These are phyloP conservation scores for Penicillium coprophilum DNA, from an alignment of 495 filamentous ascomycete genomes.

Conservation along the genomic window DNA sequence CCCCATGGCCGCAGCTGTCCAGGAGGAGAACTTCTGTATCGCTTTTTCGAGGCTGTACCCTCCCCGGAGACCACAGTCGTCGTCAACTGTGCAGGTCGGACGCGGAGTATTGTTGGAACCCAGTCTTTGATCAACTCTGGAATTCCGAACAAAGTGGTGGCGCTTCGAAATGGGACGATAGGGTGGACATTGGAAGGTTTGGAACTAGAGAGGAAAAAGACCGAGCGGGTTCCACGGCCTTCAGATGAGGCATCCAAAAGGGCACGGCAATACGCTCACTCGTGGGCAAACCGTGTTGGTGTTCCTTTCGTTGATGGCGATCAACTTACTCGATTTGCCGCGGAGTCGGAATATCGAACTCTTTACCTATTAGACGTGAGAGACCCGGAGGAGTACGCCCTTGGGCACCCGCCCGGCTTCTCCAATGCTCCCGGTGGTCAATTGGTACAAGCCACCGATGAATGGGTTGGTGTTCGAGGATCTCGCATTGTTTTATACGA, in stretches of 20 bases:
- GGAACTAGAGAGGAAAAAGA: slow-evolving; percentile 18
- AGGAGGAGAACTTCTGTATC: slow-evolving; percentile 28
- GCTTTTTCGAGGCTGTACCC: slow-evolving; percentile 25
- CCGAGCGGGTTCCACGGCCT: slow-evolving; percentile 16
- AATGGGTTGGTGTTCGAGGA: slow-evolving; percentile 30
- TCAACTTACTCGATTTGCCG: slow-evolving; percentile 10
- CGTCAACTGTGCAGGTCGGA: slow-evolving; percentile 31
- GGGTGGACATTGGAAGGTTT: slow-evolving; percentile 31
- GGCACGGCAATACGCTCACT: slow-evolving; percentile 18
- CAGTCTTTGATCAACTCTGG: slow-evolving; percentile 26
- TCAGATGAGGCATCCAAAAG: slow-evolving; percentile 15
- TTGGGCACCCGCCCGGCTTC: slow-evolving; percentile 22
- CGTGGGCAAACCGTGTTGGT: slow-evolving; percentile 21
- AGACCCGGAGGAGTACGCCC: slow-evolving; percentile 26
- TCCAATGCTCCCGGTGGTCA: slow-evolving; percentile 30
- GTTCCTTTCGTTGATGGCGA: slow-evolving; percentile 9
- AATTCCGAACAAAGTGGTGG: slow-evolving; percentile 27
- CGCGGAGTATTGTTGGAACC: slow-evolving; percentile 28
- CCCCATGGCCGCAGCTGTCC: slow-evolving; percentile 30
- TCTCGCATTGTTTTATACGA: slow-evolving; percentile 30
- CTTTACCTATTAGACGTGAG: slow-evolving; percentile 28
- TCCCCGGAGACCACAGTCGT: slow-evolving; percentile 26
- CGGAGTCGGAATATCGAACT: slow-evolving; percentile 14
- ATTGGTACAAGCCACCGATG: slow-evolving; percentile 31
- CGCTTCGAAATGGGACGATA: slow-evolving; percentile 31